Conservation (phyloP, 495 filamentous ascomycete species). For the Bryoglossum gracile region DNA sequence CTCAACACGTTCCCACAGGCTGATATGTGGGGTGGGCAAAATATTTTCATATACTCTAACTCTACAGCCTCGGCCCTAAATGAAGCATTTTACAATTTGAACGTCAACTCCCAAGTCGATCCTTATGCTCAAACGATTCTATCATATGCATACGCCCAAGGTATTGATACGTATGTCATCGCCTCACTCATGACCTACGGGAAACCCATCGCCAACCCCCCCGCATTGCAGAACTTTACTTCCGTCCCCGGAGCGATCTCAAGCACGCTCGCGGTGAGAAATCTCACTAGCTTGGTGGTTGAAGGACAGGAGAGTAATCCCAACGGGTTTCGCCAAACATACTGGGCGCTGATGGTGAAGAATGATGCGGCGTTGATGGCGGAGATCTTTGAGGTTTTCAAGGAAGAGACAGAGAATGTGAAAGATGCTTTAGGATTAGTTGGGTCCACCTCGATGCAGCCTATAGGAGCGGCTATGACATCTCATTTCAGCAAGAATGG, state of each 20-base stretch:
- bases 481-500: slow-evolving; percentile 34
- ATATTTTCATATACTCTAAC: neutral
- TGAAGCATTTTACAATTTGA: slow-evolving; percentile 33
- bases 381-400: slow-evolving; percentile 30
- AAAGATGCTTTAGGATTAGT: slow-evolving; percentile 31
- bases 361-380: slow-evolving; percentile 28
- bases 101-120: slow-evolving; percentile 28
- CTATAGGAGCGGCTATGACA: neutral
- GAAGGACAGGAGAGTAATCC: slow-evolving; percentile 35
- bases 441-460: slow-evolving; percentile 25
- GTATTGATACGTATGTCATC: slow-evolving; percentile 32
- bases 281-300: slow-evolving; percentile 35
- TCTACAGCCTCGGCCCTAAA: slow-evolving; percentile 5
- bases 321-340: slow-evolving; percentile 37
- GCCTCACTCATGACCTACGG: slow-evolving; percentile 17
- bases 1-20: neutral
- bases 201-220: slow-evolving; percentile 17
- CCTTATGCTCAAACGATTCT: slow-evolving; percentile 39
- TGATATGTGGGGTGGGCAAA: neutral
- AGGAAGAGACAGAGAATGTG: slow-evolving; percentile 28
- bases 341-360: slow-evolving; percentile 34
- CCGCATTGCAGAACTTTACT: slow-evolving; percentile 33
- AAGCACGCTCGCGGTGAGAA: slow-evolving; percentile 33
- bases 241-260: slow-evolving; percentile 29
- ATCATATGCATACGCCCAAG: slow-evolving; percentile 28